phyloP scores from a whole-genome alignment of 495 filamentous ascomycete genomes.

The Schizothecium vesticola region DNA sequence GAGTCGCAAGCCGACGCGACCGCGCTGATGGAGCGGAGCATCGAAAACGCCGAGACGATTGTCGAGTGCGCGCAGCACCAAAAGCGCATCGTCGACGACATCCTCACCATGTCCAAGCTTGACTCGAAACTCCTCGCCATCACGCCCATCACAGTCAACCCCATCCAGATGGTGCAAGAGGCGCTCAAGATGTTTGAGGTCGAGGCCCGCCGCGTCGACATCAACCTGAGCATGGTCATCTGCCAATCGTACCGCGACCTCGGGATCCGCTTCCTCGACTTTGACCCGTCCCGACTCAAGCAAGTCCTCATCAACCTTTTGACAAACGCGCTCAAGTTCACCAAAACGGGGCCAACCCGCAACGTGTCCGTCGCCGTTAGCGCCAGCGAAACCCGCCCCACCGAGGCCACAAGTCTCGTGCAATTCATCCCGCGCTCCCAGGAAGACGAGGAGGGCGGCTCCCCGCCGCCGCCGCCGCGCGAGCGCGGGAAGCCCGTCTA shows the following conservation, averaged over 20 bases:
- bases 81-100: slow-evolving; percentile 74
- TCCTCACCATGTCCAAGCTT: slow-evolving; percentile 72
- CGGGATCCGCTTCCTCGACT: slow-evolving; percentile 57
- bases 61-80: slow-evolving; percentile 70
- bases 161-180: slow-evolving; percentile 53
- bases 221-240: slow-evolving; percentile 56
- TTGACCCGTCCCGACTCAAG: slow-evolving; percentile 65
- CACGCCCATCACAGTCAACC: slow-evolving; percentile 61
- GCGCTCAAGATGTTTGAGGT: slow-evolving; percentile 68
- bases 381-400: slow-evolving; percentile 26
- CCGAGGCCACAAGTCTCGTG: slow-evolving; percentile 29
- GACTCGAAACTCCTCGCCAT: slow-evolving; percentile 67
- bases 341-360: slow-evolving; percentile 41
- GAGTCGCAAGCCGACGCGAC: slow-evolving; percentile 18
- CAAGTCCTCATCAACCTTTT: slow-evolving; percentile 70
- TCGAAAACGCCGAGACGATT: slow-evolving; percentile 73
- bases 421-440: slow-evolving; percentile 31
- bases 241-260: slow-evolving; percentile 52
- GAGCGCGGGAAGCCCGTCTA: slow-evolving; percentile 40
- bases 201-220: slow-evolving; percentile 60
- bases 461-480: slow-evolving; percentile 4
- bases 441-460: slow-evolving; percentile 15
- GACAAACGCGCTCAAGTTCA: slow-evolving; percentile 74
- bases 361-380: slow-evolving; percentile 34
- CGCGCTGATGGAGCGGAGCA: slow-evolving; percentile 45